phyloP scores from a whole-genome alignment of 805 yeast species.

The Saturnispora mendoncae region DNA sequence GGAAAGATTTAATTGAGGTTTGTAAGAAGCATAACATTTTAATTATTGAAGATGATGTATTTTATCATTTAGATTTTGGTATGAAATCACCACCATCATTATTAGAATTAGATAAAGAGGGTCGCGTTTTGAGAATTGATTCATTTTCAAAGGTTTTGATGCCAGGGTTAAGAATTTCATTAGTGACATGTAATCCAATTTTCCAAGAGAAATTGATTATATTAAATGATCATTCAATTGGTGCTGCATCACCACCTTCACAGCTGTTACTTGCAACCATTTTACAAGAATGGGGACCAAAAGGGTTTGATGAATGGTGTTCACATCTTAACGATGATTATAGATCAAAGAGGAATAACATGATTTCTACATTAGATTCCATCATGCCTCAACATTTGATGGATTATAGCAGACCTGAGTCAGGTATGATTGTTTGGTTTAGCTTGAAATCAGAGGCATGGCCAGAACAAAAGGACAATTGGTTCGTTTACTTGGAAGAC shows the following conservation, averaged over 20 bases:
- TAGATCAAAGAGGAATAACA: slow-evolving; percentile 50
- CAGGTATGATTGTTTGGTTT: slow-evolving; percentile 39
- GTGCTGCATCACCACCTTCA: slow-evolving; percentile 67
- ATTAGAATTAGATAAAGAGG: slow-evolving; percentile 60
- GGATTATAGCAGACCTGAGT: slow-evolving; percentile 34
- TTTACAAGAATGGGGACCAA: slow-evolving; percentile 47
- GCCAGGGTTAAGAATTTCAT: slow-evolving; percentile 72
- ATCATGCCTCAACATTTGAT: slow-evolving; percentile 38
- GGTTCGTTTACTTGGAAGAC: slow-evolving; percentile 27
- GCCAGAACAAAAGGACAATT: slow-evolving; percentile 31
- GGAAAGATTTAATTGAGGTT: slow-evolving; percentile 48
- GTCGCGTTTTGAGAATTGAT: slow-evolving; percentile 72
- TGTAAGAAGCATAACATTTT: slow-evolving; percentile 61
- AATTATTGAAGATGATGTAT: slow-evolving; percentile 81
- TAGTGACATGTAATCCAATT: slow-evolving; percentile 56
- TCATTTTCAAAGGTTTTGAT: slow-evolving; percentile 73
- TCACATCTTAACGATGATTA: slow-evolving; percentile 52
- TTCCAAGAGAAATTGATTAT: slow-evolving; percentile 46
- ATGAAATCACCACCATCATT: slow-evolving; percentile 46
- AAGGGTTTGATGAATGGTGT: slow-evolving; percentile 70
- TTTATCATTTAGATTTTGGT: slow-evolving; percentile 62
- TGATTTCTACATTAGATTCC: slow-evolving; percentile 42
- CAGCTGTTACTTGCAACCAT: slow-evolving; percentile 52
- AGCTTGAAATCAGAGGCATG: slow-evolving; percentile 34
- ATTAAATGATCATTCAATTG: slow-evolving; percentile 62